Evolutionary conservation across 805 yeast genomes (phyloP).

Genomic region (Pichia pseudocactophila): DNA sequence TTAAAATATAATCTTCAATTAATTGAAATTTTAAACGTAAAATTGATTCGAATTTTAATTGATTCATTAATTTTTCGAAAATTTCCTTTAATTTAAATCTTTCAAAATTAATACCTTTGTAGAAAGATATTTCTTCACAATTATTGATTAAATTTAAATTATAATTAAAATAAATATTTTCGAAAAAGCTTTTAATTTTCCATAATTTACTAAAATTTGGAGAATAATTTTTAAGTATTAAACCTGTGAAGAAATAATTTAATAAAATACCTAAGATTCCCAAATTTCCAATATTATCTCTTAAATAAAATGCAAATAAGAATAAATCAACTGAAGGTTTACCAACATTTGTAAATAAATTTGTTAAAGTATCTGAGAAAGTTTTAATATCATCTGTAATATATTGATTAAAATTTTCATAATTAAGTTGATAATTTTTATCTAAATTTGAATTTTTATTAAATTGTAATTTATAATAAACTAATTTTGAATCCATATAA

Average conservation of each 20-base stretch:
- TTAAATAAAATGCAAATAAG: conserved; percentile 72
- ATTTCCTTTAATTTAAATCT: conserved; percentile 52
- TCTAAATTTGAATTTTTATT: conserved; percentile 31
- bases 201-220: conserved; percentile 81
- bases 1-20: conserved; percentile 77
- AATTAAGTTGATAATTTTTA: conserved; percentile 26
- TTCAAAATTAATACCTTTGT: conserved; percentile 80
- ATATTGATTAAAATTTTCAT: conserved; percentile 74
- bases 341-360: conserved; percentile 80
- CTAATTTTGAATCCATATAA: conserved; percentile 71
- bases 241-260: conserved; percentile 76
- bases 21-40: conserved; percentile 65
- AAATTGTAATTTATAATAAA: conserved; percentile 71
- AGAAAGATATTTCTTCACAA: conserved; percentile 90
- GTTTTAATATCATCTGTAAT: conserved; percentile 77
- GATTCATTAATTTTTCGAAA: conserved; percentile 42
- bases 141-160: conserved; percentile 80
- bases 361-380: conserved; percentile 73
- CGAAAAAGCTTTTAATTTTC: conserved; percentile 64
- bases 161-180: conserved; percentile 82
- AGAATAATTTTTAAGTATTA: conserved; percentile 58
- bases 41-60: conserved; percentile 29
- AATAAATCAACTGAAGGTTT: conserved; percentile 84
- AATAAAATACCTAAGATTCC: conserved; percentile 76
- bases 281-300: conserved; percentile 80